Conservation (phyloP, 345 rosid genomes). For the Nasturtium officinale region DNA sequence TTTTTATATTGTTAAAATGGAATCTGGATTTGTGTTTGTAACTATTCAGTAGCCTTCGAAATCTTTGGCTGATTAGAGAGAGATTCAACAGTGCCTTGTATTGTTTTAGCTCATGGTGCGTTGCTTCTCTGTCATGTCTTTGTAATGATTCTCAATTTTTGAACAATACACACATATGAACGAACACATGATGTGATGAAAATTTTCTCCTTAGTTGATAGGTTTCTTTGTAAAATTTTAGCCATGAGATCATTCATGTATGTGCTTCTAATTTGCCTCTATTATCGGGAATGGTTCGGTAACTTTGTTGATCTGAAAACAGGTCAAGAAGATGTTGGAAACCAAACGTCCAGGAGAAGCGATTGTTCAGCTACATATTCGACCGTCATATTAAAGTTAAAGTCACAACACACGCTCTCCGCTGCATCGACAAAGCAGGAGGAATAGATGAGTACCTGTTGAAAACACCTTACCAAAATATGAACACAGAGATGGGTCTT, state of each 20-base stretch:
- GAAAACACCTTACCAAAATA: slow-evolving; percentile 90
- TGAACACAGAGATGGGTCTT: slow-evolving; percentile 93
- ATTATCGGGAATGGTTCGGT: slow-evolving; percentile 12
- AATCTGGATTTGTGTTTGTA: neutral
- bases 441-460: slow-evolving; percentile 97
- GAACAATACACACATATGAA: neutral
- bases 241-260: neutral
- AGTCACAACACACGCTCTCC: slow-evolving; percentile 88
- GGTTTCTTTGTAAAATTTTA: too few relatives aligned
- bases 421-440: slow-evolving; percentile 97
- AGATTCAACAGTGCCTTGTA: neutral
- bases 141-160: neutral
- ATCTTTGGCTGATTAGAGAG: neutral
- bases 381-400: slow-evolving; percentile 91
- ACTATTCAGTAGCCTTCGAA: neutral
- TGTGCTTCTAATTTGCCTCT: neutral
- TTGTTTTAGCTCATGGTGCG: slow-evolving; percentile 6
- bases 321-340: slow-evolving; percentile 88
- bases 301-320: slow-evolving; percentile 24
- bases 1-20: neutral
- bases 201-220: too few relatives aligned
- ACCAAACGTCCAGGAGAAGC: slow-evolving; percentile 91
- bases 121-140: slow-evolving; percentile 5
- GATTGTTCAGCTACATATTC: slow-evolving; percentile 86
- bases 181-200: slow-evolving; percentile 3